Percentiles rank a stretch among this genome's conserved stretches.
Evolutionary conservation across 2,329 filamentous ascomycete genomes (phyloP).

Genomic region (Bertia moriformis): DNA sequence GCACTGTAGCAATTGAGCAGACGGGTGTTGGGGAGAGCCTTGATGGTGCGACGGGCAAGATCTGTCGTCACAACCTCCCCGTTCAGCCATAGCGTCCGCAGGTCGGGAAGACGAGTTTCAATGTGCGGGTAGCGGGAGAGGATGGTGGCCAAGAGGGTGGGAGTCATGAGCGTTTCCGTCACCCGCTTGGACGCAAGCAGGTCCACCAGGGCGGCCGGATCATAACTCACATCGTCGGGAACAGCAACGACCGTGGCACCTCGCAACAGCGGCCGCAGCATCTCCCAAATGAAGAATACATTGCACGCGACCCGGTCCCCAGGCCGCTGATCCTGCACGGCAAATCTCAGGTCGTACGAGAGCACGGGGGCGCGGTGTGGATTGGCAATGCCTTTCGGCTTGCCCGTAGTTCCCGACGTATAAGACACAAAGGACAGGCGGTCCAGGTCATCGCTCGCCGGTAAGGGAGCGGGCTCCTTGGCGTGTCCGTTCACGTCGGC

Average conservation of each 20-base stretch:
- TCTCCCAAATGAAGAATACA: conserved; percentile 80
- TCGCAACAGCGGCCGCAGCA: conserved; percentile 59
- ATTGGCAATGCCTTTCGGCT: not conserved
- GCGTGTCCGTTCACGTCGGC: not conserved
- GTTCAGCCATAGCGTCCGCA: conserved; percentile 66
- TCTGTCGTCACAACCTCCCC: conserved; percentile 73
- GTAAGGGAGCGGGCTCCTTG: not conserved
- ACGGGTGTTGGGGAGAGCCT: conserved; percentile 52
- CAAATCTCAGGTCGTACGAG: conserved; percentile 5
- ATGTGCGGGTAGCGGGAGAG: conserved; percentile 56
- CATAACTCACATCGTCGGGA: conserved; percentile 64
- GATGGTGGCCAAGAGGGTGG: conserved; percentile 62
- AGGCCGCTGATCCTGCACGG: conserved; percentile 28
- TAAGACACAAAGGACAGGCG: not conserved
- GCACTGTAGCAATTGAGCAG: conserved; percentile 72
- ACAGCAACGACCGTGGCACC: conserved; percentile 65
- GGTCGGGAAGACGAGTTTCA: conserved; percentile 43
- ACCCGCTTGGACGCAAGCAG: conserved; percentile 50
- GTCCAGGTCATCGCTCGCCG: not conserved
- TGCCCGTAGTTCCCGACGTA: not conserved
- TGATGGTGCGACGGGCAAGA: conserved; percentile 52
- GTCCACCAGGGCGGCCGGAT: conserved; percentile 60
- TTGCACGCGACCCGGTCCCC: conserved; percentile 76
- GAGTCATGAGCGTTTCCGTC: conserved; percentile 74
- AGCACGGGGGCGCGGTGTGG: not conserved